phyloP scores from a whole-genome alignment of 768 basidiomycete genomes.

The Suillus plorans region DNA sequence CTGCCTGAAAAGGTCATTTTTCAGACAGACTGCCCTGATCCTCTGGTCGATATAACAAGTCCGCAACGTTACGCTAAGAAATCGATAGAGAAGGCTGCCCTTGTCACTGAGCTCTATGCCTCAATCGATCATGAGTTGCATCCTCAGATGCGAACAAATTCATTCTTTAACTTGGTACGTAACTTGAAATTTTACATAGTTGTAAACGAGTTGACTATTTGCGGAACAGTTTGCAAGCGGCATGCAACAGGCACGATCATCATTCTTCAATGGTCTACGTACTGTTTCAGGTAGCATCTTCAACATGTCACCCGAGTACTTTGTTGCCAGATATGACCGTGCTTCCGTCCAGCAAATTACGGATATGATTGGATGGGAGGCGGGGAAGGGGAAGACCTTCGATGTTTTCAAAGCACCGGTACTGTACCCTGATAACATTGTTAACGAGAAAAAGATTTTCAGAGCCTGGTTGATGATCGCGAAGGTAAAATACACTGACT shows the following conservation, averaged over 20 bases:
- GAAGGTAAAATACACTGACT: constrained; percentile 2
- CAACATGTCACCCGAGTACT: no score
- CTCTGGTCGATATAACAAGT: neutral
- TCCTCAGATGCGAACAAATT: neutral
- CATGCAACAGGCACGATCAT: neutral
- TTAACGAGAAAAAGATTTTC: neutral
- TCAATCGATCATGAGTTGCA: neutral
- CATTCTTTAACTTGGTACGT: no score
- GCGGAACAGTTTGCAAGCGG: neutral
- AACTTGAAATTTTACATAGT: neutral
- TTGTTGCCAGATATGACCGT: no score
- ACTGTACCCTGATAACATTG: no score
- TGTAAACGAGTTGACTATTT: neutral
- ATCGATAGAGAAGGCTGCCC: neutral
- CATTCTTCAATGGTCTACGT: no score
- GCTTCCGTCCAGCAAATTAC: no score
- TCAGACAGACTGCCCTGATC: neutral
- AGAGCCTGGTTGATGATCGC: neutral
- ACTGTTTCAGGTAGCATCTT: no score
- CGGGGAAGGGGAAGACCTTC: no score
- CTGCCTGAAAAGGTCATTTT: neutral
- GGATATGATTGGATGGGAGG: no score
- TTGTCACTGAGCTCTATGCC: neutral
- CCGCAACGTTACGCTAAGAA: neutral
- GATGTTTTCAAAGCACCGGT: no score